Percentiles rank a stretch among this genome's conserved stretches.
Evolutionary conservation across 306 rosid species (phyloP).

Genomic region (Datisca glomerata): DNA sequence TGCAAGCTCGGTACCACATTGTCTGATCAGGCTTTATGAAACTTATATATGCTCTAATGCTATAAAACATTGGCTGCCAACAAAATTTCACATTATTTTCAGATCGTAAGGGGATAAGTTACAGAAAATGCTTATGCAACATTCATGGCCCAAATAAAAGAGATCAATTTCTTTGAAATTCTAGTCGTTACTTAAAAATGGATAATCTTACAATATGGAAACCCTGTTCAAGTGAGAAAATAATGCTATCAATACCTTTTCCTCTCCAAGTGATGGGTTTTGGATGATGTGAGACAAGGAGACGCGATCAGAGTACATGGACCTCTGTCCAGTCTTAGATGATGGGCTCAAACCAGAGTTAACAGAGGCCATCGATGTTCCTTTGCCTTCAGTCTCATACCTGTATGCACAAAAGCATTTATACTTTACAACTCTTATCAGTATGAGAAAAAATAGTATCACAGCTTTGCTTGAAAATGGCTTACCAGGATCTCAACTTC

Average conservation of each 20-base stretch:
- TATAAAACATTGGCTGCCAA: constrained; percentile 60
- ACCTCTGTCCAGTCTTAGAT: constrained; percentile 36
- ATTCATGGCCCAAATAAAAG: too few relatives aligned
- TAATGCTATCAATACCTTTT: constrained; percentile 59
- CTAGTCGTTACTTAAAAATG: too few relatives aligned
- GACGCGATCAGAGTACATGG: constrained; percentile 68
- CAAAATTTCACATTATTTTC: too few relatives aligned
- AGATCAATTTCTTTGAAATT: too few relatives aligned
- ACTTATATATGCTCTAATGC: constrained; percentile 53
- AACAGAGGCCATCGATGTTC: constrained; percentile 45
- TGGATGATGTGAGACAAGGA: constrained; percentile 38
- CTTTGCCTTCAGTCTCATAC: constrained; percentile 92
- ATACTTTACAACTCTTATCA: background rate
- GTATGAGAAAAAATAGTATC: background rate
- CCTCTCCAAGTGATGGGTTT: constrained; percentile 56
- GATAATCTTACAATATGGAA: too few relatives aligned
- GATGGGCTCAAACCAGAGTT: constrained; percentile 41
- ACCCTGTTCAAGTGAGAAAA: too few relatives aligned
- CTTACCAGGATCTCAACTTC: constrained; percentile 66
- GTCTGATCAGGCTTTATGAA: constrained; percentile 71
- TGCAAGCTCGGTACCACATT: constrained; percentile 92
- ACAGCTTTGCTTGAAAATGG: background rate
- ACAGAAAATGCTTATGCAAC: too few relatives aligned
- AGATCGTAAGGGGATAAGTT: too few relatives aligned
- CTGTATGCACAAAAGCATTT: constrained; percentile 17